Conservation (phyloP, 1,284 basidiomycete genomes). For the Coriolopsis trogii region DNA sequence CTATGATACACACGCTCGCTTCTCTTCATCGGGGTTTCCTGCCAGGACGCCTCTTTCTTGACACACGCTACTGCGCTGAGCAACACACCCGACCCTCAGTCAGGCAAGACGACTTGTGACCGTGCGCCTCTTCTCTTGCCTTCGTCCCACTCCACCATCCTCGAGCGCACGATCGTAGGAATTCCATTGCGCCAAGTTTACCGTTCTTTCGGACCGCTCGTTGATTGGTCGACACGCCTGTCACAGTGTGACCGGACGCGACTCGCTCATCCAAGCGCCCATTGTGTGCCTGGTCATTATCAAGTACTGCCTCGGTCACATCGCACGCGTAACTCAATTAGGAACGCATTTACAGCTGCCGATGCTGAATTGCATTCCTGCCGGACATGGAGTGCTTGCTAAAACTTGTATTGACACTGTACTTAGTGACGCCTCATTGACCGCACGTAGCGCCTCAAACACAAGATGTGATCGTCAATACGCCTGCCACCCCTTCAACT, state of each 20-base stretch:
- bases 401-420: no score
- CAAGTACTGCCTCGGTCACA: no score
- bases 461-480: no score
- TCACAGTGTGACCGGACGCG: constrained; percentile 15
- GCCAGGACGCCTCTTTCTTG: not conserved
- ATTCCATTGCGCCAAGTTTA: not conserved
- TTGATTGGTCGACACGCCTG: constrained; percentile 7
- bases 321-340: no score
- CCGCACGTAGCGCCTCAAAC: no score
- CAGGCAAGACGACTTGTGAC: constrained; percentile 8
- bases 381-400: not conserved
- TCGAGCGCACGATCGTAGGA: not conserved
- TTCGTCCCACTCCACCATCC: constrained; percentile 6
- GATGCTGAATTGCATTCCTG: not conserved
- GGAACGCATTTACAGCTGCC: no score
- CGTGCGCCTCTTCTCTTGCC: not conserved
- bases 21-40: no score
- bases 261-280: not conserved
- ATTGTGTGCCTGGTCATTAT: not conserved
- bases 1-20: no score
- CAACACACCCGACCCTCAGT: not conserved
- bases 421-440: no score
- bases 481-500: no score
- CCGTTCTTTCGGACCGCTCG: not conserved
- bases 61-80: constrained; percentile 9